Evolutionary conservation across 139 green algal species (phyloP).

Genomic region (Tetraselmis striata): DNA sequence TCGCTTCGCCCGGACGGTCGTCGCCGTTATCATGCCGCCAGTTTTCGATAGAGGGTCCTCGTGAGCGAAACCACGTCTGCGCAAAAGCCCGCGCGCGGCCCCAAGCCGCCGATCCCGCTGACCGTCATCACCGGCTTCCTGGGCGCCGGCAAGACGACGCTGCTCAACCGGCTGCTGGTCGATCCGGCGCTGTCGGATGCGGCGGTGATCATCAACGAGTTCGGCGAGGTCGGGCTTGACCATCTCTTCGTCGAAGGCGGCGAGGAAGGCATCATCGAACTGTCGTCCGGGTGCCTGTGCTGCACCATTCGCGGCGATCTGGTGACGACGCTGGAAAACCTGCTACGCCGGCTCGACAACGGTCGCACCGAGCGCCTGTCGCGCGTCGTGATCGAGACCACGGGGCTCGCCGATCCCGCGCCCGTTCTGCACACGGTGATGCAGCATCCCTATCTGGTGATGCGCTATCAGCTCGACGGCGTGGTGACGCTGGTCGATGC

Average conservation of each 20-base stretch:
- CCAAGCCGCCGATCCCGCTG: no score
- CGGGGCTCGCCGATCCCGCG: constrained; percentile 83
- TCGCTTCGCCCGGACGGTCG: no score
- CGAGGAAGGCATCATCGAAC: constrained; percentile 72
- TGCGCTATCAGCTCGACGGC: constrained; percentile 74
- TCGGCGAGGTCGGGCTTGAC: no score
- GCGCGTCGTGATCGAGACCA: constrained; percentile 95
- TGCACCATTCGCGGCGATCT: constrained; percentile 90
- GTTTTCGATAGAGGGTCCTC: no score
- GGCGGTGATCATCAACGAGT: no score
- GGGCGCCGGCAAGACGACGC: constrained; percentile 82
- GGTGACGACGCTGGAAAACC: constrained; percentile 66
- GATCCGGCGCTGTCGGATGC: no score
- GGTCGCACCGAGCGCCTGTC: no score
- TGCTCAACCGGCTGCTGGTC: constrained; percentile 93
- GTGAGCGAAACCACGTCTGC: no score
- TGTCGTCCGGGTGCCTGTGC: constrained; percentile 75
- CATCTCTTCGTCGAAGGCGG: constrained; percentile 30
- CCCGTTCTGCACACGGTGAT: no score
- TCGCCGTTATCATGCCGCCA: no score
- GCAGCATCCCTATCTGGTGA: no score
- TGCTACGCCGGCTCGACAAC: constrained; percentile 44
- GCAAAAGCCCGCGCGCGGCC: no score
- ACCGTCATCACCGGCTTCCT: constrained; percentile 96
- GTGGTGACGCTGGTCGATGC: constrained; percentile 80